Base-by-base conservation (phyloP, 2,329 filamentous ascomycete genomes). In the Diaporthe destruens region DNA sequence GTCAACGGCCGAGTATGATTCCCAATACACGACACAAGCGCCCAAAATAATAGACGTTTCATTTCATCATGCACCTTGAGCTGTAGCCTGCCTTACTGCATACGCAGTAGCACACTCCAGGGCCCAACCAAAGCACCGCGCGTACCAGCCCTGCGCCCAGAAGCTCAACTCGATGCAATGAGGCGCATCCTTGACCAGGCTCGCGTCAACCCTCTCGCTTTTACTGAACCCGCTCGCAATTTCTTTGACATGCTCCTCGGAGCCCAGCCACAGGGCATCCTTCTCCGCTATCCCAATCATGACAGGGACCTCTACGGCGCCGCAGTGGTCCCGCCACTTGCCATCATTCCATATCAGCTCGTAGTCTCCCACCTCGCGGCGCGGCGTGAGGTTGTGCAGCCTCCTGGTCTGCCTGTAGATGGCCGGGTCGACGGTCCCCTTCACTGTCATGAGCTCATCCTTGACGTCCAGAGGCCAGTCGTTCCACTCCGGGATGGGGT, bases 231-330 rank as follows among this genome's bases (percentile, higher is more conserved):
- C 65, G 9, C 47, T 66, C 12, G 71, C 72, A 47, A 74, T 76
- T 34, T 75, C 76, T 23, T 23, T 25, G 9, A 76, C 63, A 39
- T 76, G 72, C 29, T 72, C 75, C 18, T 71, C 57, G 1, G 73
- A 74, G 16, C 71, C 74, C 29, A 59, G 11, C 75, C 75, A 78
- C 49, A 76, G 51, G 3, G 70, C 34, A 47, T 78, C 77, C 12
- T 53, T 49, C 69, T 76, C 76, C 9, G 75, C 76, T 25, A 78
- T 29, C 11, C 59, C 75, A 7, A 78, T 68, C 71, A 76, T 72
- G 51, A 78, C 72, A 4, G 77, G 75, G 6, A 73, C 57, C 47
- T 59, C 34, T 29, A 78, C 75, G 20, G 14, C 29, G 3, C 63
- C 71, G n/a, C 71, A 69, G 25, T 61, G 53, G 4, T 34, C 16